phyloP scores from a whole-genome alignment of 495 filamentous ascomycete genomes.

The Durotheca rogersii region DNA sequence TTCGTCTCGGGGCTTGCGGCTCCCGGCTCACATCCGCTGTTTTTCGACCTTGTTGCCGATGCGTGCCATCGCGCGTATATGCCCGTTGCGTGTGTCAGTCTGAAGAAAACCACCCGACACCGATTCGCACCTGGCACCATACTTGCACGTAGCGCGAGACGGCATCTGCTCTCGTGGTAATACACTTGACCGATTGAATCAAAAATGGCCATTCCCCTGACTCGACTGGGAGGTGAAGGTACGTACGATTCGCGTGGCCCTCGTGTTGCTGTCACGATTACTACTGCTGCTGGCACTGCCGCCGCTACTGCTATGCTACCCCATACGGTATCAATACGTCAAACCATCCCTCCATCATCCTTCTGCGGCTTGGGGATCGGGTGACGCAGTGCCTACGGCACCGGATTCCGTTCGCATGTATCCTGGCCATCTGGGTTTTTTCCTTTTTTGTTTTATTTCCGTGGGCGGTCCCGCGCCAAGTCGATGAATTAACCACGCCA shows the following conservation, averaged over 20 bases:
- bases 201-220: constrained; percentile 63
- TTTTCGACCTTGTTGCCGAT: constrained; percentile 6
- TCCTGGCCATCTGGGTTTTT: neutral
- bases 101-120: too few relatives aligned
- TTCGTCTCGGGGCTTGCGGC: neutral
- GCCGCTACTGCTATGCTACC: constrained; percentile 7
- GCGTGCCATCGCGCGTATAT: constrained; percentile 13
- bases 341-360: neutral
- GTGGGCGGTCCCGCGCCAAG: constrained; percentile 5
- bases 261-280: too few relatives aligned
- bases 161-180: constrained; percentile 1
- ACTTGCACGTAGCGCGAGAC: neutral
- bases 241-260: constrained; percentile 31
- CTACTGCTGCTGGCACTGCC: too few relatives aligned
- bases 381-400: constrained; percentile 16
- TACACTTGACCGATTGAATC: constrained; percentile 16
- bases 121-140: too few relatives aligned
- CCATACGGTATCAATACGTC: constrained; percentile 12
- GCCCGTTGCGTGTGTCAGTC: too few relatives aligned
- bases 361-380: constrained; percentile 8
- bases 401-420: constrained; percentile 1
- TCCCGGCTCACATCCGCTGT: too few relatives aligned
- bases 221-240: constrained; percentile 62
- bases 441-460: too few relatives aligned
- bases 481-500: constrained; percentile 4